Evolutionary conservation across 2,329 filamentous ascomycete genomes (phyloP).

Genomic region (Harringtonia lauricola): DNA sequence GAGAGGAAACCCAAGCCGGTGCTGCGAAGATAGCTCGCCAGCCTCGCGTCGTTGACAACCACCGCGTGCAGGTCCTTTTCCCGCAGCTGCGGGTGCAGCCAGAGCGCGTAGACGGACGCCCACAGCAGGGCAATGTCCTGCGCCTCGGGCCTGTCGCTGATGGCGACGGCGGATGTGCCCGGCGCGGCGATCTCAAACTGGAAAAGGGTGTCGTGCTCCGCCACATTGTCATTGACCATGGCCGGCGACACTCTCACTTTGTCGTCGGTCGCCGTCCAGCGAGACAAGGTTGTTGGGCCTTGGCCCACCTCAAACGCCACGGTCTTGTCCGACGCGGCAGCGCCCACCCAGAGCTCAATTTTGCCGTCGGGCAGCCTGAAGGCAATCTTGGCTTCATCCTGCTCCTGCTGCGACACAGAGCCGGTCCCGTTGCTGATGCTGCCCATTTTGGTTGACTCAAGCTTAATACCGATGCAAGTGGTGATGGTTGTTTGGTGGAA

Average conservation of each 20-base stretch:
- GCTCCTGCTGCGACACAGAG: not conserved
- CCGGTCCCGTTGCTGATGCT: not conserved
- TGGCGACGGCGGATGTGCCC: no score
- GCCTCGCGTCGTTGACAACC: slow-evolving; percentile 1
- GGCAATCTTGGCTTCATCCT: not conserved
- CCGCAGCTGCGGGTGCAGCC: slow-evolving; percentile 8
- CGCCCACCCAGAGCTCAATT: slow-evolving; percentile 5
- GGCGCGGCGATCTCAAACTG: not conserved
- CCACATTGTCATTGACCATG: slow-evolving; percentile 11
- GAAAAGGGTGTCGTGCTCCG: slow-evolving; percentile 6
- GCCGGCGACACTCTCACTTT: slow-evolving; percentile 9
- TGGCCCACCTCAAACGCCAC: slow-evolving; percentile 1
- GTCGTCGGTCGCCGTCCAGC: slow-evolving; percentile 4
- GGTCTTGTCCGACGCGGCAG: not conserved
- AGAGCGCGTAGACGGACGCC: slow-evolving; percentile 10
- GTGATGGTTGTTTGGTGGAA: not conserved
- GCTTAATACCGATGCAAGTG: not conserved
- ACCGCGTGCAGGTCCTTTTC: slow-evolving; percentile 8
- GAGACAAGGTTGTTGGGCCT: slow-evolving; percentile 1
- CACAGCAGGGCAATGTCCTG: slow-evolving; percentile 6
- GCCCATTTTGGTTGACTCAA: slow-evolving; percentile 1
- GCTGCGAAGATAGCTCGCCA: slow-evolving; percentile 8
- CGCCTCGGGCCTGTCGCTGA: not conserved
- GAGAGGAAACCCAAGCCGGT: slow-evolving; percentile 10
- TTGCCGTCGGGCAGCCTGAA: slow-evolving; percentile 11